phyloP scores from a whole-genome alignment of 768 basidiomycete genomes.

The Crucibulum laeve region DNA sequence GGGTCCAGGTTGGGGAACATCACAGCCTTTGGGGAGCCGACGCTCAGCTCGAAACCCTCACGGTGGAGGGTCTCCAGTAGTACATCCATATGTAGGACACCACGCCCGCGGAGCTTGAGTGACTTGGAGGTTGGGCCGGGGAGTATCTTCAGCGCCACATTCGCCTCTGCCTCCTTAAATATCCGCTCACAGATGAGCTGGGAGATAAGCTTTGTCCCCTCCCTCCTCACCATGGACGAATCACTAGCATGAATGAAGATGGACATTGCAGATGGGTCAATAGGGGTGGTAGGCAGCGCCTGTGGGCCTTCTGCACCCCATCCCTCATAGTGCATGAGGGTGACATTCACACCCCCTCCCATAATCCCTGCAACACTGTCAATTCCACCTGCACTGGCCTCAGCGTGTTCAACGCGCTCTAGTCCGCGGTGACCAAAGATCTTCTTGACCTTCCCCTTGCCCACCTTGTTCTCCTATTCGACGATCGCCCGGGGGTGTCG shows the following conservation, averaged over 20 bases:
- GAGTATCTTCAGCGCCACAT: slow-evolving; percentile 45
- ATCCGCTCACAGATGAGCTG: slow-evolving; percentile 44
- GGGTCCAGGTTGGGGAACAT: slow-evolving; percentile 33
- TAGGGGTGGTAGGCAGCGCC: slow-evolving; percentile 40
- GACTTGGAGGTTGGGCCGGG: no score
- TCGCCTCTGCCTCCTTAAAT: slow-evolving; percentile 44
- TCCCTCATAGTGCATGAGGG: slow-evolving; percentile 37
- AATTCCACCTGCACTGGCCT: slow-evolving; percentile 45
- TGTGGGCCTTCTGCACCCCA: slow-evolving; percentile 37
- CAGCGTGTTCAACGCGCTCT: slow-evolving; percentile 36
- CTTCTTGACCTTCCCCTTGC: slow-evolving; percentile 47
- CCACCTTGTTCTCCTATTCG: slow-evolving; percentile 36
- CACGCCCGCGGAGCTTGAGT: slow-evolving; percentile 43
- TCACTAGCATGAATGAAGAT: slow-evolving; percentile 51
- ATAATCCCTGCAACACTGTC: slow-evolving; percentile 45
- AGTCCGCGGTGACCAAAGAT: slow-evolving; percentile 33
- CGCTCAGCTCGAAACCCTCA: slow-evolving; percentile 44
- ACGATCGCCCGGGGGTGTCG: slow-evolving; percentile 35
- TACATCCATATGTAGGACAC: slow-evolving; percentile 47
- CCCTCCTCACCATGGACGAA: slow-evolving; percentile 39
- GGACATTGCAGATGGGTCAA: slow-evolving; percentile 48
- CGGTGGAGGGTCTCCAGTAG: slow-evolving; percentile 43
- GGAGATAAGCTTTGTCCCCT: slow-evolving; percentile 44
- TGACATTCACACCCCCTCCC: slow-evolving; percentile 41
- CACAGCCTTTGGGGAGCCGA: slow-evolving; percentile 46